Conservation (phyloP, 768 basidiomycete genomes). For the Mycena latifolia region DNA sequence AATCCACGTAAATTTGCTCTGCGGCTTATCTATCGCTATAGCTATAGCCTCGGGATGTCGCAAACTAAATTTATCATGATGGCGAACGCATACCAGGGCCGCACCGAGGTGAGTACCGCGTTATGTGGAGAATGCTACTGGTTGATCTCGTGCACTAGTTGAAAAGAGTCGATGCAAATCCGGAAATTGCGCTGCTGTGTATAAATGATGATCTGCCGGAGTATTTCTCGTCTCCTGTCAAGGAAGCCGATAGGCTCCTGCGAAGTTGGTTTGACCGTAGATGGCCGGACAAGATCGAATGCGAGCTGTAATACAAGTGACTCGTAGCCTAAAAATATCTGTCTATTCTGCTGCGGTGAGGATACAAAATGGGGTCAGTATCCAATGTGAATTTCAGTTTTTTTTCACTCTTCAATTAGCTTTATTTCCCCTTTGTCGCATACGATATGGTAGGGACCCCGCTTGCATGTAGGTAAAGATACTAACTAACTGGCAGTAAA, state of each 20-base stretch:
- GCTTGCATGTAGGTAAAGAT: no score
- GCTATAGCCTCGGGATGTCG: slow-evolving; percentile 25
- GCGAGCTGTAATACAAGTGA: slow-evolving; percentile 16
- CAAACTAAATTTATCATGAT: slow-evolving; percentile 27
- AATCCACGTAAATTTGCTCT: slow-evolving; percentile 31
- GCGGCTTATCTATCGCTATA: slow-evolving; percentile 33
- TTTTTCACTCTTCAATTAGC: no score
- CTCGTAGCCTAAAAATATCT: no score
- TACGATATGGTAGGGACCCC: no score
- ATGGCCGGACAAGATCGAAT: slow-evolving; percentile 30
- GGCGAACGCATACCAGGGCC: neutral
- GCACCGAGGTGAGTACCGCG: slow-evolving; percentile 4
- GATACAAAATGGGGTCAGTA: no score
- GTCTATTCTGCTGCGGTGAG: no score
- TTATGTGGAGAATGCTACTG: no score
- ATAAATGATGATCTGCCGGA: slow-evolving; percentile 35
- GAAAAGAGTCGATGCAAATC: neutral
- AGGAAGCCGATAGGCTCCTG: neutral
- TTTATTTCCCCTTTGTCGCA: no score
- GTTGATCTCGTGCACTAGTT: neutral
- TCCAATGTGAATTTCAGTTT: no score
- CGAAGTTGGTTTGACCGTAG: slow-evolving; percentile 1
- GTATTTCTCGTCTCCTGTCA: neutral
- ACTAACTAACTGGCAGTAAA: no score
- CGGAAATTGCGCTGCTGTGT: slow-evolving; percentile 31